Evolutionary conservation across 805 yeast species (phyloP).

Genomic region (Isabelozyma pseudorhagii): DNA sequence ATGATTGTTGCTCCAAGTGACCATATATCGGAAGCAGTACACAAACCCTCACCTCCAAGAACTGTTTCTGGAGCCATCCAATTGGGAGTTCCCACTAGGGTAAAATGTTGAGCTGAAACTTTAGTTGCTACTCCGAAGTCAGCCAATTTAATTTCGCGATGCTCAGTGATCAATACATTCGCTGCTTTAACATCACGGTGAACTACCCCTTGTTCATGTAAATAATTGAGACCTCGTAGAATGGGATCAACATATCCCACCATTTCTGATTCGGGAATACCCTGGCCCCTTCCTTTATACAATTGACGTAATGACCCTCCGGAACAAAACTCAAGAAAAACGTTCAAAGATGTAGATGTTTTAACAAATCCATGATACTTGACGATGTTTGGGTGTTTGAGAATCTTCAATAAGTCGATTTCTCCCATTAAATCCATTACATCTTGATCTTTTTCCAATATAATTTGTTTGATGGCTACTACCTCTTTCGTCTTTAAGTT

Average conservation of each 20-base stretch:
- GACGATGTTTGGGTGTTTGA: slow-evolving; percentile 65
- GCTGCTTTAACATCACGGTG: slow-evolving; percentile 95
- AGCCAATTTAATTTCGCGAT: slow-evolving; percentile 76
- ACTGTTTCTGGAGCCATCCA: slow-evolving; percentile 99
- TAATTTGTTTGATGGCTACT: slow-evolving; percentile 78
- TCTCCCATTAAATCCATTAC: slow-evolving; percentile 56
- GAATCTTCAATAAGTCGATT: slow-evolving; percentile 60
- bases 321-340: slow-evolving; percentile 59
- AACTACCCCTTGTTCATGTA: slow-evolving; percentile 71
- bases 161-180: slow-evolving; percentile 66
- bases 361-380: slow-evolving; percentile 67
- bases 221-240: slow-evolving; percentile 56
- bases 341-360: slow-evolving; percentile 48
- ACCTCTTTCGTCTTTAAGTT: slow-evolving; percentile 62
- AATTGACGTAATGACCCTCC: slow-evolving; percentile 64
- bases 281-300: slow-evolving; percentile 45
- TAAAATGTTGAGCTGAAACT: slow-evolving; percentile 33
- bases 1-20: slow-evolving; percentile 92
- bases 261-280: slow-evolving; percentile 54
- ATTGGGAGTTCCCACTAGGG: slow-evolving; percentile 82
- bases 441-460: slow-evolving; percentile 49
- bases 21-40: slow-evolving; percentile 90
- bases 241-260: slow-evolving; percentile 51
- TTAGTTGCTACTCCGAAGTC: slow-evolving; percentile 94
- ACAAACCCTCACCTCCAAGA: slow-evolving; percentile 72